Evolutionary conservation across 306 rosid genomes (phyloP).

Genomic region (Abrus pulchellus): DNA sequence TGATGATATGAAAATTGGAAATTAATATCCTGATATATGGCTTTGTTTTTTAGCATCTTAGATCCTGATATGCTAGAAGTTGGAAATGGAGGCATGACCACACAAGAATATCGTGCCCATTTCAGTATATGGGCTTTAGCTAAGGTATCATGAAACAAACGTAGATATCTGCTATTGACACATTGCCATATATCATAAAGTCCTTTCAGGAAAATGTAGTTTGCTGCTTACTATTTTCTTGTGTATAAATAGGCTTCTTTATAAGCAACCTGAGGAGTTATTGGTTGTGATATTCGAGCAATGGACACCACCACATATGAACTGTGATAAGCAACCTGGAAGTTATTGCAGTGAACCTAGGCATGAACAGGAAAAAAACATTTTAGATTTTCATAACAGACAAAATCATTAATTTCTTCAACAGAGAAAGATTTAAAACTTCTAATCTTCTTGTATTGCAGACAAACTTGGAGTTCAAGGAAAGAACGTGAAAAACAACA

Average conservation of each 20-base stretch:
- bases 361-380: slow-evolving; percentile 42
- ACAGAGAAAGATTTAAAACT: background rate
- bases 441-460: slow-evolving; percentile 41
- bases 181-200: slow-evolving; percentile 14
- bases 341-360: slow-evolving; percentile 85
- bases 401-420: background rate
- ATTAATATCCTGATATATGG: no score
- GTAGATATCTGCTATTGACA: background rate
- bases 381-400: background rate
- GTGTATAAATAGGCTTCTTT: slow-evolving; percentile 52
- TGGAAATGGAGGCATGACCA: slow-evolving; percentile 85
- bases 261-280: slow-evolving; percentile 27
- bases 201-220: background rate
- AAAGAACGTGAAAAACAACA: slow-evolving; percentile 59
- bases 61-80: slow-evolving; percentile 94
- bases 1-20: no score
- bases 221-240: background rate
- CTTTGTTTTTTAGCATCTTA: slow-evolving; percentile 4
- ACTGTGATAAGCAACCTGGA: slow-evolving; percentile 65
- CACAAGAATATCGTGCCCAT: slow-evolving; percentile 81
- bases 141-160: slow-evolving; percentile 58
- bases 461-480: slow-evolving; percentile 81
- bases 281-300: slow-evolving; percentile 81
- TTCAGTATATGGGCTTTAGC: slow-evolving; percentile 84
- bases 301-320: slow-evolving; percentile 56